A percentile compares a stretch with the other conserved stretches of the same genome.
Evolutionary conservation across 75 land plant species (phyloP).

Genomic region (Pinus tabuliformis): DNA sequence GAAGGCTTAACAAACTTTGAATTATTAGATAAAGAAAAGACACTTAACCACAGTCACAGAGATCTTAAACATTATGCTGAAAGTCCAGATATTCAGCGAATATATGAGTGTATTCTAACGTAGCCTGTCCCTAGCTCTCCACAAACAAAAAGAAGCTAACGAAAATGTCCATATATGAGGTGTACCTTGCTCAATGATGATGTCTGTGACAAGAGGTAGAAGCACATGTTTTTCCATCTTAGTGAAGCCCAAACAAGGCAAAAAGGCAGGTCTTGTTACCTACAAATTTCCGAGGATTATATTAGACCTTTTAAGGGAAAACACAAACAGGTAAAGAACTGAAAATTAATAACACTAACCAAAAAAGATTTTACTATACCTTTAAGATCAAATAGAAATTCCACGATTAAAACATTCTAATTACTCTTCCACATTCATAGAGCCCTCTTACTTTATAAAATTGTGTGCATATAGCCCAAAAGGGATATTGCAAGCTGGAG

Average conservation of each 20-base stretch:
- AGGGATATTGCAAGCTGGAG: slow-evolving; percentile 2
- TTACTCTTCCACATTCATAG: background rate
- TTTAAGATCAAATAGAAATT: background rate
- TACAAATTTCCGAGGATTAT: slow-evolving; percentile 10
- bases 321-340: background rate
- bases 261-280: slow-evolving; percentile 62
- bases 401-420: background rate
- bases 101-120: background rate
- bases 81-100: background rate
- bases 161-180: background rate
- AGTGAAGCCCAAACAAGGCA: slow-evolving; percentile 62
- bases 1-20: background rate
- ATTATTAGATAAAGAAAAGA: background rate
- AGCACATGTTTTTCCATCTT: slow-evolving; percentile 56
- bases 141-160: background rate
- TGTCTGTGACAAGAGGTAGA: slow-evolving; percentile 60
- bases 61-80: background rate
- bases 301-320: background rate
- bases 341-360: background rate
- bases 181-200: slow-evolving; percentile 80
- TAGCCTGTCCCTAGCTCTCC: background rate
- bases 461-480: background rate
- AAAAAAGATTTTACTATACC: background rate
- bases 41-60: background rate
- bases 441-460: background rate